Evolutionary conservation across 768 basidiomycete species (phyloP), one percentile per base, ranked within the genome.

Genomic region (Kwoniella botswanensis): DNA sequence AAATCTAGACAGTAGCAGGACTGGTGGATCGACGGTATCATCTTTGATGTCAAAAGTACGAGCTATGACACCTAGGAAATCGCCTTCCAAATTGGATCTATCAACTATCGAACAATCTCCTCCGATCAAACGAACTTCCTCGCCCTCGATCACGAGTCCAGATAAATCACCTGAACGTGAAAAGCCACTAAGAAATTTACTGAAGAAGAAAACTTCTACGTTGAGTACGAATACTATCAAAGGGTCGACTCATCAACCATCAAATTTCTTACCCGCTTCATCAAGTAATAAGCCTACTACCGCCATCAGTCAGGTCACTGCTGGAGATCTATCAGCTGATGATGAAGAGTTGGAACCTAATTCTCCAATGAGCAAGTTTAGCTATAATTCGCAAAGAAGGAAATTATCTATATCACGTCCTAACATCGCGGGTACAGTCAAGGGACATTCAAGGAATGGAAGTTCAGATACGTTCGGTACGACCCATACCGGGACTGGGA

Each of bases 141-240:
- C 42, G 22, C 21, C n/a, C n/a, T 17, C 54, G 22, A n/a, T 55
- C 22, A 42, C 54, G 43, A 26, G 22, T 42, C 50, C 53, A 50
- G 6, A 52, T 15, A 50, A 63, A 63, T 61, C 67, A 9, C 67
- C 61, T 15, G 67, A 68, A 22, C 9, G 42, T 43, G 59, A 61
- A 61, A 59, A 41, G 41, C 65, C 65, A 26, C 15, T 56, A 22
- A 43, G 61, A 15, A 75, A 73, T 35, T n/a, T 67, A 21, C 50
- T 74, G 21, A 71, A 67, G 52, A 75, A 78, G 71, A 78, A 78
- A 57, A 66, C 70, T 18, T 67, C 63, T 2, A 65, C 65, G 2
- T 53, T 71, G 1, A 75, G 74, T 6, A 77, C 76, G 1, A 50
- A 72, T 24, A 78, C 77, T 5, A 68, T 77, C 55, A 62, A 62